Evolutionary conservation across 139 green algal species (phyloP).

Genomic region (Chlamydomonas sphaeroides): DNA sequence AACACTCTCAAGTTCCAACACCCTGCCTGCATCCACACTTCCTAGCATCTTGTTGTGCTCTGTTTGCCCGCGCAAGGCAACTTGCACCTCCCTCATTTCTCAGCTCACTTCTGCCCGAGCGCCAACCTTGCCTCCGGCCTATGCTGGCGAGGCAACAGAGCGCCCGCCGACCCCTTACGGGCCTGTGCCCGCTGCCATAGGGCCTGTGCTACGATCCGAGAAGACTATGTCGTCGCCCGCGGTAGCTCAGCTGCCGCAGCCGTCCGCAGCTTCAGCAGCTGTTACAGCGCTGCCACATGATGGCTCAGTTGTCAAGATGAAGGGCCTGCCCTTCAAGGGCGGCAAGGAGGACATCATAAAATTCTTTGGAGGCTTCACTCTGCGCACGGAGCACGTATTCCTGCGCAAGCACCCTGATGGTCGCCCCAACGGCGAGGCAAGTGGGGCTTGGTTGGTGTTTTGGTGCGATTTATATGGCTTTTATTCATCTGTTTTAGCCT

Average conservation of each 20-base stretch:
- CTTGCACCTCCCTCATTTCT: no score
- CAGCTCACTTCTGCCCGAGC: no score
- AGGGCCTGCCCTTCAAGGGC: conserved; percentile 74
- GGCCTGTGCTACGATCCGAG: no score
- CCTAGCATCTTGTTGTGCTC: no score
- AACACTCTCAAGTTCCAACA: no score
- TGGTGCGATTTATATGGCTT: no score
- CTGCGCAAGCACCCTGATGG: conserved; percentile 66
- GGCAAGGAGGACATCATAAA: conserved; percentile 67
- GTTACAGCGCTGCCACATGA: conserved; percentile 14
- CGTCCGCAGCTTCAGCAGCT: not conserved
- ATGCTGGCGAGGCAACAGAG: conserved; percentile 2
- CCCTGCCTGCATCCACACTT: no score
- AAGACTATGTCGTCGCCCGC: not conserved
- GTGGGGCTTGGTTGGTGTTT: no score
- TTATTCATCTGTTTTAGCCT: no score
- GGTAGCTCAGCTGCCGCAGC: not conserved
- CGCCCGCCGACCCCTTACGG: not conserved
- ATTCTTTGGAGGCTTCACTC: conserved; percentile 70
- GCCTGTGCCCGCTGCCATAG: no score
- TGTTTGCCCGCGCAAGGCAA: no score
- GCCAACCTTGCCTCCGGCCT: no score
- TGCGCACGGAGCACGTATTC: conserved; percentile 50
- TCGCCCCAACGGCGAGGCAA: conserved; percentile 72
- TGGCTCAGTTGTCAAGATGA: conserved; percentile 39